These are phyloP conservation scores for Musa acuminata DNA, from an alignment of 176 grass and related monocot species.

Conservation along the genomic window DNA sequence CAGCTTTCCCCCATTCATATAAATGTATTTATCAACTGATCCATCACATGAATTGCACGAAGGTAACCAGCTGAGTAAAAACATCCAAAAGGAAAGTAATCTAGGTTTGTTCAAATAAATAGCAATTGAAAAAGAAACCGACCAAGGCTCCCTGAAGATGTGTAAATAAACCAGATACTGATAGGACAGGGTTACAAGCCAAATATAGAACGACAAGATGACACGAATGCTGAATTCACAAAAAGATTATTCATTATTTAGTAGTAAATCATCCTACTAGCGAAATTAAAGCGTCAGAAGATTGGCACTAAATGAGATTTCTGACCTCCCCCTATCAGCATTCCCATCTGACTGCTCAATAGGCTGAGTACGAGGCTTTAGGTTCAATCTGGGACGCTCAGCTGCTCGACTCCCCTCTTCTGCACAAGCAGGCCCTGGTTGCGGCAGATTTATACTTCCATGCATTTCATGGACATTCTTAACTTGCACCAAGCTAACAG, in stretches of 20 bases:
- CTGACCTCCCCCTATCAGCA: conserved; percentile 55
- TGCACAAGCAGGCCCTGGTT: conserved; percentile 27
- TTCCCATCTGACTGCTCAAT: conserved; percentile 37
- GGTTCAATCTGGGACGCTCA: conserved; percentile 63
- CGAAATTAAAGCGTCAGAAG: no score
- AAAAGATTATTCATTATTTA: neutral
- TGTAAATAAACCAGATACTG: neutral
- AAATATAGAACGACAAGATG: neutral
- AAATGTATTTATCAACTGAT: neutral
- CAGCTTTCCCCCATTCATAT: neutral
- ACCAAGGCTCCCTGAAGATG: neutral
- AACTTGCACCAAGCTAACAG: conserved; percentile 24
- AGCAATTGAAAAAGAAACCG: neutral
- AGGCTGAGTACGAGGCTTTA: conserved; percentile 58
- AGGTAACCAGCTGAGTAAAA: neutral
- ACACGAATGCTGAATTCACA: neutral
- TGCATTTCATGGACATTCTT: conserved; percentile 38
- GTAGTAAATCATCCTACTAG: no score
- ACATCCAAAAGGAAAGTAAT: neutral
- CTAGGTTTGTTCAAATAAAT: neutral
- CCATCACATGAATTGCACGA: neutral
- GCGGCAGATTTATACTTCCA: conserved; percentile 26
- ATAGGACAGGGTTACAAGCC: neutral
- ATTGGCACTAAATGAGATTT: neutral
- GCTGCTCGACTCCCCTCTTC: conserved; percentile 34